Conservation (phyloP, 257 asterid genomes). For the Cinchona pubescens region DNA sequence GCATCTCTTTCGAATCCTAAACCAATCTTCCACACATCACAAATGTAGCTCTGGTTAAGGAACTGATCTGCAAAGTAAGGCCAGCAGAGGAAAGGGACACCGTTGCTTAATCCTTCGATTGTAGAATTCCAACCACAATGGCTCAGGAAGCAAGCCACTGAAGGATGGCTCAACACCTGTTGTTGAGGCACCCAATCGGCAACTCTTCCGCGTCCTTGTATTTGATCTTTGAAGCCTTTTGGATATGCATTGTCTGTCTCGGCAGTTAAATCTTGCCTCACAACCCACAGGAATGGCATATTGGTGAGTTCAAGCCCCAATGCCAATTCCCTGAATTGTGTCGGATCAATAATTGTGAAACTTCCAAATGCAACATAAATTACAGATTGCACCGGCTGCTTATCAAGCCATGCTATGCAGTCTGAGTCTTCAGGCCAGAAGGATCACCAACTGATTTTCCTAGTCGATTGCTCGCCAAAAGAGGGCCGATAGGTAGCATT, state of each 20-base stretch:
- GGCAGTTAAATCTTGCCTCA: constrained; percentile 24
- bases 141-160: constrained; percentile 48
- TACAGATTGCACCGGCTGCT: constrained; percentile 39
- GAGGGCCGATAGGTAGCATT: constrained; percentile 46
- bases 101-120: constrained; percentile 43
- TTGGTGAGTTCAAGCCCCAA: constrained; percentile 44
- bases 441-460: constrained; percentile 42
- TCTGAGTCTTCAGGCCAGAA: constrained; percentile 49
- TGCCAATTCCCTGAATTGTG: constrained; percentile 54
- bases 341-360: constrained; percentile 37
- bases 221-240: constrained; percentile 38
- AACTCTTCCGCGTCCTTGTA: constrained; percentile 24
- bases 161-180: constrained; percentile 43
- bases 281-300: constrained; percentile 57
- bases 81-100: constrained; percentile 56
- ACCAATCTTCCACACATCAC: constrained; percentile 45
- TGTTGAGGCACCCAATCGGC: constrained; percentile 59
- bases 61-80: constrained; percentile 59
- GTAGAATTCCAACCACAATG: constrained; percentile 73
- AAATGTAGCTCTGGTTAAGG: constrained; percentile 40
- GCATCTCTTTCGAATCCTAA: constrained; percentile 27
- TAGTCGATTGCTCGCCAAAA: constrained; percentile 41
- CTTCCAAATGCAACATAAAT: constrained; percentile 62
- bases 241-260: constrained; percentile 30
- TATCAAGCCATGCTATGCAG: constrained; percentile 53